Base-by-base conservation (phyloP, 805 yeast genomes). In the Jamesozyma rosinii region DNA sequence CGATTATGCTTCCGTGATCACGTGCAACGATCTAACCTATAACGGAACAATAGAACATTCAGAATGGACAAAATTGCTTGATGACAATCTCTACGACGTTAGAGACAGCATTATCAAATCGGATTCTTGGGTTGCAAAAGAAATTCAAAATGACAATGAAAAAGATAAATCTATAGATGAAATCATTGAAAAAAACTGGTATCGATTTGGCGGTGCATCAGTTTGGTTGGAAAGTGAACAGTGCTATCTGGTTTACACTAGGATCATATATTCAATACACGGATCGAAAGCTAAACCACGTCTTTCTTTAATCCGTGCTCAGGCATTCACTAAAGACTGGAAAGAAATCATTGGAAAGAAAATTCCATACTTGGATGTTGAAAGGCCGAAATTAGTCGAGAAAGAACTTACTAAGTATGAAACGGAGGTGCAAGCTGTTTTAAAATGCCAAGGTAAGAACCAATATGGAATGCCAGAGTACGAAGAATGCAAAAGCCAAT, bases 191-290 rank as follows among this genome's bases (percentile, higher is more conserved):
- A 29, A 46, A 30, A 38, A 26, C 13, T 76, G 79, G 78, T 39
- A 29, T 22, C 37, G 36, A 34, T 43, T 43, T 33, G 52, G 52
- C 40, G 77, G 77, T 1, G 67, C 77, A 1, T 66, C 75, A 1
- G 74, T 74, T n/a, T 75, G 77, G 77, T 54, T 76, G 26, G 70
- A 68, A 34, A 69, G 69, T 34, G 73, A 72, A 49, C 72, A 73
- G 20, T 67, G 72, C 15, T 77, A 74, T 55, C 55, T 71, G 47
- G 63, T 72, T 61, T 69, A 68, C 15, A 73, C 75, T 1, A 46
- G 62, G 9, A 57, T 35, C n/a, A 20, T 35, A 3, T 40, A 40
- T 20, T 27, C 43, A 14, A 35, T 26, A 19, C 1, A 17, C 2
- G 20, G n/a, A 19, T 13, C 19, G 17, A 35, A 15, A 15, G 30